A percentile compares a stretch with the other conserved stretches of the same genome.
Conservation (phyloP, 2,329 filamentous ascomycete species). For the Drechslera avenae region DNA sequence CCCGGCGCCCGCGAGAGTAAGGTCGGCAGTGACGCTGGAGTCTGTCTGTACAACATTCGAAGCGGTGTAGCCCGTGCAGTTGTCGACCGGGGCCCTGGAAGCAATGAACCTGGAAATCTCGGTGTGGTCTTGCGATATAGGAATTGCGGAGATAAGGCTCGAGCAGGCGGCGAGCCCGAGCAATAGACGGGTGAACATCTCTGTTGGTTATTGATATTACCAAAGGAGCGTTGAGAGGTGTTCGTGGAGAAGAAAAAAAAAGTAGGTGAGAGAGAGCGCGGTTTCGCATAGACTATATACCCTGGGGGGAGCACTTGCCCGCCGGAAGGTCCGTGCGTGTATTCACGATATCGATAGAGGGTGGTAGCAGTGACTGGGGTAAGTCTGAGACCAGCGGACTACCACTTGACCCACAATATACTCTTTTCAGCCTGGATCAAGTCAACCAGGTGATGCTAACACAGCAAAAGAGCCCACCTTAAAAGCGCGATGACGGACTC, state of each 20-base stretch:
- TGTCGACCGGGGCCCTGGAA: too few species aligned
- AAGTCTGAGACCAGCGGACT: conserved; percentile 9
- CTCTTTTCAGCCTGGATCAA: neutral
- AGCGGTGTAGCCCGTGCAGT: neutral
- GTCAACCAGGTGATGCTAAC: conserved; percentile 9
- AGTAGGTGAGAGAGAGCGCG: neutral
- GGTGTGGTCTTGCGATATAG: too few species aligned
- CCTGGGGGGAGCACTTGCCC: neutral
- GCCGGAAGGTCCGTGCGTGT: neutral
- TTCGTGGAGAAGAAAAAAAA: neutral
- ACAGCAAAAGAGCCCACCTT: neutral
- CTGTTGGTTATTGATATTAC: conserved; percentile 1
- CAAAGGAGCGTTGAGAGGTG: conserved; percentile 1
- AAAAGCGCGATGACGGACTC: conserved; percentile 5
- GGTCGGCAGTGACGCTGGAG: conserved; percentile 68
- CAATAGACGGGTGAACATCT: conserved; percentile 27
- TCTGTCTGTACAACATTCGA: conserved; percentile 54
- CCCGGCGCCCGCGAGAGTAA: conserved; percentile 69
- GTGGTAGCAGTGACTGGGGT: neutral
- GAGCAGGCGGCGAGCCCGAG: conserved; percentile 24
- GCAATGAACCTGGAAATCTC: too few species aligned
- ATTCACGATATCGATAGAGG: conserved; percentile 4
- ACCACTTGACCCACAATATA: conserved; percentile 19
- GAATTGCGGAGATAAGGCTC: conserved; percentile 17
- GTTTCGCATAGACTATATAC: conserved; percentile 12